Evolutionary conservation across 1,284 basidiomycete species (phyloP).

Genomic region (Neolentinus lepideus): DNA sequence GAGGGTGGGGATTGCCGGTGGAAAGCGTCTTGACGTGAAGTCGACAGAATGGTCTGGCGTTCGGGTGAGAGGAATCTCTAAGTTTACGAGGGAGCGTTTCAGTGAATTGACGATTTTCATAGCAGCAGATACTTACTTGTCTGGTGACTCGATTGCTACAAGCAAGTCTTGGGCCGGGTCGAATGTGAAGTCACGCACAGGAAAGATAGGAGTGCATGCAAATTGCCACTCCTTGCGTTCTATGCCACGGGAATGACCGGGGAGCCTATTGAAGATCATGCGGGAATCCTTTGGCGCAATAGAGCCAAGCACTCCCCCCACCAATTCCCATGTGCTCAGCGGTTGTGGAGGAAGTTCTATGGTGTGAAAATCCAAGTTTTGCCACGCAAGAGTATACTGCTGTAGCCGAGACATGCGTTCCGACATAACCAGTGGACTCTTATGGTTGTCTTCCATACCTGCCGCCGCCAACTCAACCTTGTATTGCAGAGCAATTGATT

Average conservation of each 20-base stretch:
- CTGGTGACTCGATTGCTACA: slow-evolving; percentile 33
- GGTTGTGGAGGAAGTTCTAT: slow-evolving; percentile 29
- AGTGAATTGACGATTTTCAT: too few relatives aligned
- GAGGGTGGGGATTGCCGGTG: slow-evolving; percentile 39
- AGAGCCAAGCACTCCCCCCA: slow-evolving; percentile 51
- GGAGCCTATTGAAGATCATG: slow-evolving; percentile 40
- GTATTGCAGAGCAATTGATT: slow-evolving; percentile 37
- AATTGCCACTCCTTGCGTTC: slow-evolving; percentile 40
- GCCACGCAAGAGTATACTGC: slow-evolving; percentile 41
- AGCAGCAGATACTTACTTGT: slow-evolving; percentile 24
- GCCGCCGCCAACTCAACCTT: slow-evolving; percentile 42
- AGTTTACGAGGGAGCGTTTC: too few relatives aligned
- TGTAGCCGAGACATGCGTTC: slow-evolving; percentile 36
- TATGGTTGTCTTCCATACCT: slow-evolving; percentile 40
- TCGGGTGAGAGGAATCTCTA: background rate
- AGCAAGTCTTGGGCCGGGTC: slow-evolving; percentile 58
- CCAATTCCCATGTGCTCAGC: slow-evolving; percentile 42
- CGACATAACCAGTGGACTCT: slow-evolving; percentile 17
- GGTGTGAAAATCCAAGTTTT: slow-evolving; percentile 30
- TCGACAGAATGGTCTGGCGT: slow-evolving; percentile 8
- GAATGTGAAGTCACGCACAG: slow-evolving; percentile 51
- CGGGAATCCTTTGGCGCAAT: slow-evolving; percentile 18
- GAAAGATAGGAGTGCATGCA: slow-evolving; percentile 26
- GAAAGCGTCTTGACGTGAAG: slow-evolving; percentile 40
- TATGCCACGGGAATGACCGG: slow-evolving; percentile 40